Percentiles rank a stretch among this genome's conserved stretches.
Conservation (phyloP, 768 basidiomycete genomes). For the Cystobasidium tubakii region DNA sequence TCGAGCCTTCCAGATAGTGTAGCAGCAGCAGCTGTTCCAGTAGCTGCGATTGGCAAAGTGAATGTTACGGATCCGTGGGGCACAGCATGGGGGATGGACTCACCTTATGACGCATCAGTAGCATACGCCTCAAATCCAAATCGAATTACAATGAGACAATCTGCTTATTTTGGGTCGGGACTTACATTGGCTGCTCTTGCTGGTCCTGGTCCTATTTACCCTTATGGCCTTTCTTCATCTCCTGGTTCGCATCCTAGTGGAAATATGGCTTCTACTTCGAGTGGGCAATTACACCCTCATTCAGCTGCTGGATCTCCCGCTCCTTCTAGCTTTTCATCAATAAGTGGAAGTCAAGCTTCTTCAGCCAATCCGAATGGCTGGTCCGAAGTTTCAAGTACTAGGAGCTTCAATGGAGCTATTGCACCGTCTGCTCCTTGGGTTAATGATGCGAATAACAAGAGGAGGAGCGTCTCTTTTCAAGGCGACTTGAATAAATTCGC, state of each 20-base stretch:
- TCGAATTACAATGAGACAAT: constrained; percentile 19
- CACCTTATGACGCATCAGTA: constrained; percentile 23
- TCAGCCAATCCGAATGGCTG: not conserved
- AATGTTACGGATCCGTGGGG: constrained; percentile 35
- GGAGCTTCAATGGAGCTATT: not conserved
- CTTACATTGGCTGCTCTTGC: not conserved
- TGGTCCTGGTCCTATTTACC: not conserved
- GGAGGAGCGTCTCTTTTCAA: constrained; percentile 32
- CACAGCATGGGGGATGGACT: constrained; percentile 29
- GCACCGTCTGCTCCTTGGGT: constrained; percentile 8
- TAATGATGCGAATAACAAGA: not conserved
- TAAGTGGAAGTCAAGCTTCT: not conserved
- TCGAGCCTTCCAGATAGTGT: not conserved
- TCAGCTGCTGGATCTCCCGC: not conserved
- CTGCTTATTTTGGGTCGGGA: constrained; percentile 24
- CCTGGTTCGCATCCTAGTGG: not conserved
- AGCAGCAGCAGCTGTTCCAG: not conserved
- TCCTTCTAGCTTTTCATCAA: not conserved
- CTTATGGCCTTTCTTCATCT: not conserved
- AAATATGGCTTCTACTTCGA: constrained; percentile 3
- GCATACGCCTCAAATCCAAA: constrained; percentile 22
- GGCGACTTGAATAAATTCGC: constrained; percentile 10
- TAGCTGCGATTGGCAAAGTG: constrained; percentile 21
- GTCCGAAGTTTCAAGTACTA: constrained; percentile 16
- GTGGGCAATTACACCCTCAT: not conserved